Percentiles rank a stretch among this genome's conserved stretches.
phyloP scores from a whole-genome alignment of 352 stramenopile genomes.

The Aphanomyces cochlioides region DNA sequence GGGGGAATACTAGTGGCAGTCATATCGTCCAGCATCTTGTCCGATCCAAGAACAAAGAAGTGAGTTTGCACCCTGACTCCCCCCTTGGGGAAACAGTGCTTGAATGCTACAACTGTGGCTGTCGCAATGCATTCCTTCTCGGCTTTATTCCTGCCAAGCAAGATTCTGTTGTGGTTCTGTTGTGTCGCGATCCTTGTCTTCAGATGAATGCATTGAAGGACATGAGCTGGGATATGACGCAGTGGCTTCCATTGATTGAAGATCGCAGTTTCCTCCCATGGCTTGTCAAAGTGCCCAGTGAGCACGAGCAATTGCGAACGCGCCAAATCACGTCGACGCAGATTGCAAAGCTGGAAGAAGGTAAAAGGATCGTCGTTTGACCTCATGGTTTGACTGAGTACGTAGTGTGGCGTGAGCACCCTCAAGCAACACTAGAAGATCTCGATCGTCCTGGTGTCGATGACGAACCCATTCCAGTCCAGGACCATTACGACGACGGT shows the following conservation, averaged over 20 bases:
- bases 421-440: constrained; percentile 94
- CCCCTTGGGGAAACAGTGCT: constrained; percentile 96
- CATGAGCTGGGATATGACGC: constrained; percentile 98
- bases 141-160: constrained; percentile 97
- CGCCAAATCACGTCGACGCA: constrained; percentile 91
- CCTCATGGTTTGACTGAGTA: too few relatives aligned
- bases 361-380: neutral
- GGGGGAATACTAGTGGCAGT: constrained; percentile 90
- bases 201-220: constrained; percentile 97
- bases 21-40: constrained; percentile 99
- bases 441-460: constrained; percentile 92
- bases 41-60: constrained; percentile 87
- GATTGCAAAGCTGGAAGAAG: constrained; percentile 83
- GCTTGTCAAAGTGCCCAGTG: constrained; percentile 93
- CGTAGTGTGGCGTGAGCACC: constrained; percentile 95
- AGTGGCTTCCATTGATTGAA: constrained; percentile 98
- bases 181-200: constrained; percentile 96
- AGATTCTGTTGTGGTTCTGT: constrained; percentile 95
- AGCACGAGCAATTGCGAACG: constrained; percentile 90
- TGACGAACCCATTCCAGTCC: constrained; percentile 80
- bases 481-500: constrained; percentile 95
- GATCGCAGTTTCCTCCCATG: constrained; percentile 96
- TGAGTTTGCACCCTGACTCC: constrained; percentile 91
- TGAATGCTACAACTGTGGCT: constrained; percentile 99
- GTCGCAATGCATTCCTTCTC: constrained; percentile 97